Evolutionary conservation across 225 moss, liverwort and hornwort genomes (phyloP), one percentile per base, ranked within the genome.

Genomic region (Physcomitrium patens): DNA sequence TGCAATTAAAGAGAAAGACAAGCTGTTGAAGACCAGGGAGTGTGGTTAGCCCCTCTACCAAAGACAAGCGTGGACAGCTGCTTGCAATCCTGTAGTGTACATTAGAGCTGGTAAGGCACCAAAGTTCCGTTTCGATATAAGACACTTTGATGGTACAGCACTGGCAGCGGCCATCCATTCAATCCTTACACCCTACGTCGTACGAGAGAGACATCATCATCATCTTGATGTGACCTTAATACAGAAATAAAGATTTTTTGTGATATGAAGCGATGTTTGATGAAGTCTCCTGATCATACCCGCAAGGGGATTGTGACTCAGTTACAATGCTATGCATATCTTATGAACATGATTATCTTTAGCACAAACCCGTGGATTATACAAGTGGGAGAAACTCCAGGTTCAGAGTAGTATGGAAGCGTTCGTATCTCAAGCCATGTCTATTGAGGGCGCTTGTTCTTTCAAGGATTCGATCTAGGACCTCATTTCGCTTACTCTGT

Each of bases 191-290:
- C 2, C 15, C 48, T 49, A 49, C 48, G 15, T 49, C 5, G 48
- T 49, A 49, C 48, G 15, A 49, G 12, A 49, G 48, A 49, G 48
- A 49, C 48, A 49, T 49, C 15, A 49, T 11, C 75, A 44, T 58
- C 48, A 57, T 26, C 65, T 24, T 41, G 37, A 41, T 24, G 74
- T 64, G 79, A 11, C 7, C 46, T 79, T 27, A 48, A 55, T 28
- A 4, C 19, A 12, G 22, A 12, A 26, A 3, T 1, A 37, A 26
- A 62, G 60, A 20, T 47, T 60, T 24, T 15, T 27, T 5, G 0
- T 1, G n/a, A 68, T 31, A n/a, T 54, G 13, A 41, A 13, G 23
- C 9, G 19, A 13, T 0, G 18, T 53, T 9, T 0, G 12, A 37
- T 37, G 20, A 60, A 1, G 59, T 50, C 59, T 66, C 43, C 11